These are phyloP conservation scores for Volvariella surrecta DNA, from an alignment of 1,284 basidiomycete genomes.

Conservation along the genomic window DNA sequence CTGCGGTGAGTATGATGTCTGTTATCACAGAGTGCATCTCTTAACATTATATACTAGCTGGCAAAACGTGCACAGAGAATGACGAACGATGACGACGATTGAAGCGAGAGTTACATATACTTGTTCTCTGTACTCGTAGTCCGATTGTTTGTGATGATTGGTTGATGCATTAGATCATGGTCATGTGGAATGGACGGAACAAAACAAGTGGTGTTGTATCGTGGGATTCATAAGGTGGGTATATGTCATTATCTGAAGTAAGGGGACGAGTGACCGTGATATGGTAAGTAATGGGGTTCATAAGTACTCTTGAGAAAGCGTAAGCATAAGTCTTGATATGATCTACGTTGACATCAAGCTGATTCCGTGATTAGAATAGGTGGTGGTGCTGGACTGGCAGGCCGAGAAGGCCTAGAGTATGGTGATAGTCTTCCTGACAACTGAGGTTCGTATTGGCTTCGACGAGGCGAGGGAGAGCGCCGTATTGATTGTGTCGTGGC, in stretches of 20 bases:
- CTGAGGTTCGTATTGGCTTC: too few relatives aligned
- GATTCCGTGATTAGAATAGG: conserved; percentile 28
- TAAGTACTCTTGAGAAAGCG: neutral
- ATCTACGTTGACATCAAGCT: conserved; percentile 11
- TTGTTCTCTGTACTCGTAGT: neutral
- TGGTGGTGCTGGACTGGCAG: conserved; percentile 20
- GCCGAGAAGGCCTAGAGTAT: conserved; percentile 17
- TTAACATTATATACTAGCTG: conserved; percentile 31
- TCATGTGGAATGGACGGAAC: conserved; percentile 3
- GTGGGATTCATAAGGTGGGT: neutral
- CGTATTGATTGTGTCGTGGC: too few relatives aligned
- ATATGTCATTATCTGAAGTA: neutral
- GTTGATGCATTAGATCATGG: neutral
- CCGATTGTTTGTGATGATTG: neutral
- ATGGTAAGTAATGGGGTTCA: too few relatives aligned
- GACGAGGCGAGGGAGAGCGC: too few relatives aligned
- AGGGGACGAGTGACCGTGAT: neutral
- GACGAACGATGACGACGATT: conserved; percentile 39
- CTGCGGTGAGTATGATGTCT: conserved; percentile 44
- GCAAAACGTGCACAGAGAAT: conserved; percentile 64
- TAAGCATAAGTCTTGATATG: neutral
- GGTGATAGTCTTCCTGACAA: conserved; percentile 26
- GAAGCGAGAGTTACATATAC: conserved; percentile 5
- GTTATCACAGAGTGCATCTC: conserved; percentile 4
- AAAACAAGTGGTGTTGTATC: neutral